Evolutionary conservation across 805 yeast species (phyloP), one percentile per base, ranked within the genome.

Genomic region (Zygosaccharomyces bisporus): DNA sequence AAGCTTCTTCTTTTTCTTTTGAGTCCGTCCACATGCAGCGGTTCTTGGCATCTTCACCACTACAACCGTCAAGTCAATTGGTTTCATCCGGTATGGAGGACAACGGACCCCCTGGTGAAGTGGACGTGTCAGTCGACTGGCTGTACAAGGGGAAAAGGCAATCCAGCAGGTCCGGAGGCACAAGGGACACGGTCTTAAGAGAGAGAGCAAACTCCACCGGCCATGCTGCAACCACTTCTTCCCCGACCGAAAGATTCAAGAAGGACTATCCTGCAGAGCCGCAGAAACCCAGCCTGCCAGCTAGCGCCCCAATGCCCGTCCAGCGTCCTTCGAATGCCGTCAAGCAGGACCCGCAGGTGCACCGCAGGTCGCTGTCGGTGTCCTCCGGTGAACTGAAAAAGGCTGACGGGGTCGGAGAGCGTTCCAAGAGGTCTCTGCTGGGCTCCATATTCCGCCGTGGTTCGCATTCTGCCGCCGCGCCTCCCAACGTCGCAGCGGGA

Each of bases 61-160:
- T 10, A 16, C 14, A 16, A 8, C 10, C 13, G 19, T 37, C 21
- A 37, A 17, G 14, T 24, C 40, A 14, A 30, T 36, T 36, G 40
- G 9, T 25, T 37, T 37, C 32, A 30, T 37, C 40, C 40, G 20
- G 21, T 13, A 37, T 37, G 47, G 43, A 31, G 32, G 29, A 20
- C 33, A 37, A 38, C 31, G 34, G 31, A 27, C 42, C 54, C 41
- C 37, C 46, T 36, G 39, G 41, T 12, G 64, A 55, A 23, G 53
- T 60, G 12, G 66, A 82, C 55, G 83, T 86, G 34, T 91, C 85
- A 53, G 89, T 86, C 9, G 95, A 85, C 57, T 86, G 95, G 95
- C 69, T 86, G 20, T 85, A 85, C 58, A 71, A 88, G 55, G 90
- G 90, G n/a, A 81, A 81, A 58, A 80, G 81, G 32, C 71, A 30